Percentiles rank a stretch among this genome's conserved stretches.
Conservation (phyloP, 1,284 basidiomycete genomes). For the Puccinia polysora region DNA sequence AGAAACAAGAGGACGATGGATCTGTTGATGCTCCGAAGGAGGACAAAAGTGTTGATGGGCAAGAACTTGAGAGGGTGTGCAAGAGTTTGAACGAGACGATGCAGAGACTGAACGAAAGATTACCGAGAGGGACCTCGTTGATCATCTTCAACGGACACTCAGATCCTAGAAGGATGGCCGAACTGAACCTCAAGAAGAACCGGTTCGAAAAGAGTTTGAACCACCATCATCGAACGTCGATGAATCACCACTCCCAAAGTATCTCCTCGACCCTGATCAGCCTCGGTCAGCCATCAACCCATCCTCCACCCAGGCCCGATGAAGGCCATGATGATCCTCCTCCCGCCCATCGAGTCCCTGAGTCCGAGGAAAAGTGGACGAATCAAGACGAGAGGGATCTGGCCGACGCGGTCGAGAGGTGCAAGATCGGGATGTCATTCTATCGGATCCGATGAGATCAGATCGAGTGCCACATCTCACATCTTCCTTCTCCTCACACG, state of each 20-base stretch:
- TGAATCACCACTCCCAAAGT: neutral
- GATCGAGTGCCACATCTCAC: too few relatives aligned
- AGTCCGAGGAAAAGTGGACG: constrained; percentile 60
- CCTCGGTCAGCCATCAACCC: neutral
- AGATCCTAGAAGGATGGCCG: constrained; percentile 61
- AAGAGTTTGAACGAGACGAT: constrained; percentile 7
- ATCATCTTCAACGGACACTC: constrained; percentile 79
- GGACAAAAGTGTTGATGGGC: neutral
- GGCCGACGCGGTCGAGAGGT: constrained; percentile 70
- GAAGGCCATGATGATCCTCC: neutral
- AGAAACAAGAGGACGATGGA: neutral
- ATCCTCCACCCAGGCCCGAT: neutral
- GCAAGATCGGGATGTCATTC: constrained; percentile 75
- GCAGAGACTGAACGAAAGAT: constrained; percentile 1
- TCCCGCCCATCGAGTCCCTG: too few relatives aligned
- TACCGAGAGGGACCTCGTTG: constrained; percentile 62
- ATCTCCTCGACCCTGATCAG: constrained; percentile 1
- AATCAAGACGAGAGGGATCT: constrained; percentile 68
- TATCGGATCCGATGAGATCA: constrained; percentile 68
- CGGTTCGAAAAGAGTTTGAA: constrained; percentile 21
- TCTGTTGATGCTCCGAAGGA: neutral
- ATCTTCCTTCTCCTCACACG: too few relatives aligned
- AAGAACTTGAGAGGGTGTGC: neutral
- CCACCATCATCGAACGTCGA: neutral
- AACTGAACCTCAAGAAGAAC: constrained; percentile 16